phyloP scores from a whole-genome alignment of 1,284 basidiomycete species.

The Apiotrichum domesticum region DNA sequence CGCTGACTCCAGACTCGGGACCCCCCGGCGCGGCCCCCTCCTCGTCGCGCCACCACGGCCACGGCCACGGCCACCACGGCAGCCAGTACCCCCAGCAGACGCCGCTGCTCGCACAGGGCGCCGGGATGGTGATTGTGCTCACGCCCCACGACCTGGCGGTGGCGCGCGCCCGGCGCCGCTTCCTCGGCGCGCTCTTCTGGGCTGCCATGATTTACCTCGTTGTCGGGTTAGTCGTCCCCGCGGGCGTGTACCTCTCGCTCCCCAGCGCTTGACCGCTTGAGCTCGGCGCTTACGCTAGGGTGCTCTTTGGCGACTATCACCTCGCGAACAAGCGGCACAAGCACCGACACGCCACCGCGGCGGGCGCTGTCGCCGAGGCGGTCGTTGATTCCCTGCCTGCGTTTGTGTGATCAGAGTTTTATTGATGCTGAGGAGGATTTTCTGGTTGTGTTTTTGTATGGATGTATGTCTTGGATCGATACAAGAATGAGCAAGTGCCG shows the following conservation, averaged over 20 bases:
- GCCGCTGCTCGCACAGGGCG: neutral
- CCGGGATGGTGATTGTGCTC: constrained; percentile 2
- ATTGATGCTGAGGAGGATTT: too few species aligned
- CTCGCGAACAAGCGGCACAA: neutral
- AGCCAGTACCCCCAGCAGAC: neutral
- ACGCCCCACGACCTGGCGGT: constrained; percentile 18
- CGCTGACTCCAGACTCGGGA: neutral
- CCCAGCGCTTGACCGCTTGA: too few species aligned
- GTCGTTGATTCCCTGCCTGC: too few species aligned
- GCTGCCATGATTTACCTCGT: constrained; percentile 41
- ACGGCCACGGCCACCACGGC: neutral
- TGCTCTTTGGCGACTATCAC: neutral
- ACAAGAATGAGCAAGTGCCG: too few species aligned
- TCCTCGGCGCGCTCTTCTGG: constrained; percentile 41
- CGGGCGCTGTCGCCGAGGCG: too few species aligned
- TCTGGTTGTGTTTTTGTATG: too few species aligned
- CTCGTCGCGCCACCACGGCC: neutral
- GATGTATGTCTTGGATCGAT: too few species aligned
- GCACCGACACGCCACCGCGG: neutral
- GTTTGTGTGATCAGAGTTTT: too few species aligned
- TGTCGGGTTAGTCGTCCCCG: constrained; percentile 30
- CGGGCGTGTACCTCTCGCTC: too few species aligned
- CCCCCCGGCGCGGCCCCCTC: neutral
- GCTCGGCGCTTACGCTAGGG: neutral
- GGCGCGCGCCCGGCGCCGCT: constrained; percentile 34